These are phyloP conservation scores for Pelargonium australe DNA, from an alignment of 441 rosid genomes.

Conservation along the genomic window DNA sequence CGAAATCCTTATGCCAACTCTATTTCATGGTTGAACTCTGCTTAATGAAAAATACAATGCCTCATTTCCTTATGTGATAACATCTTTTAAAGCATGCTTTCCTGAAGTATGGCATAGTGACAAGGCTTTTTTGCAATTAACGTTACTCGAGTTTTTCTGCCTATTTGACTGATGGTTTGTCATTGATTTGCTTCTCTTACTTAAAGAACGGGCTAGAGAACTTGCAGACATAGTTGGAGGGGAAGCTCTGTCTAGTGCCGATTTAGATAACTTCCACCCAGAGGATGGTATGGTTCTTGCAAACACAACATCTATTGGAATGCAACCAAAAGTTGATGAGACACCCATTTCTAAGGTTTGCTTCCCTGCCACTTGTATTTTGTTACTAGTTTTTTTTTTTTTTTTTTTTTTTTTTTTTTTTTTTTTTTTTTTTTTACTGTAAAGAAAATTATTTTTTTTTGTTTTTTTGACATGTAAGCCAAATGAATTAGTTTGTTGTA, in stretches of 20 bases:
- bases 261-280: slow-evolving; percentile 44
- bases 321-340: slow-evolving; percentile 59
- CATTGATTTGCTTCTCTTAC: slow-evolving; percentile 9
- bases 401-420: too few species aligned
- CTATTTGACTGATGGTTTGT: slow-evolving; percentile 14
- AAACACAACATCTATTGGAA: slow-evolving; percentile 69
- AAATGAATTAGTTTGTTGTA: background rate
- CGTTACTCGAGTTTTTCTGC: slow-evolving; percentile 4
- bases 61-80: background rate
- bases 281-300: slow-evolving; percentile 66
- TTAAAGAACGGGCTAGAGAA: slow-evolving; percentile 53
- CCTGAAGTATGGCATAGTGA: background rate
- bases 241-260: slow-evolving; percentile 45
- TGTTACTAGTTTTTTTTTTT: background rate
- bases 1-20: too few species aligned
- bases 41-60: background rate
- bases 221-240: slow-evolving; percentile 51
- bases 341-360: slow-evolving; percentile 59
- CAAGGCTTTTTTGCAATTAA: slow-evolving; percentile 1
- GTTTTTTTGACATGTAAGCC: background rate
- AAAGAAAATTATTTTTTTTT: too few species aligned
- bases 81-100: background rate
- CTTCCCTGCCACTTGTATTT: slow-evolving; percentile 1
- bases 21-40: background rate
- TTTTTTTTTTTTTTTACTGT: too few species aligned